Base-by-base conservation (phyloP, 2,329 filamentous ascomycete genomes). In the Tympanopsis confertula region DNA sequence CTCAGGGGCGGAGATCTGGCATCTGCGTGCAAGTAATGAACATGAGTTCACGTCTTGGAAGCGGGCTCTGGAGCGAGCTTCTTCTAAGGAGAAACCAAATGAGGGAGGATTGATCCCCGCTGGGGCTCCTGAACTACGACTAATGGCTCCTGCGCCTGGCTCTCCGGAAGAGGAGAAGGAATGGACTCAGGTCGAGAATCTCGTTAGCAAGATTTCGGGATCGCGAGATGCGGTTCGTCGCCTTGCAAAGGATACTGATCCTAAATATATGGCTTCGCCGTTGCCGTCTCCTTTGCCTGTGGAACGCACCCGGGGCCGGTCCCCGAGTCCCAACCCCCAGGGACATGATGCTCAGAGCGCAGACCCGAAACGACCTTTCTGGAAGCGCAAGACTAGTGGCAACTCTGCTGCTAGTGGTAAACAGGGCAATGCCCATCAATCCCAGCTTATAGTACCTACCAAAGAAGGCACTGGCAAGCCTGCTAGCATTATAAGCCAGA, bases 1-100 rank as follows among this genome's bases (percentile, higher is more conserved):
- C 55, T 96, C 91, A 0, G 91, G 91, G 1, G 88, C 91, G 2
- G 91, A 98, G 58, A 78, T 98, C 19, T 98, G 91, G 91, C 91
- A 96, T 61, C 66, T 98, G 20, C 81, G 80, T 50, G 86, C 91
- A 3, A 75, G 73, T 36, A 94, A 85, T 48, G 74, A 77, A 36
- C 82, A 82, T 45, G 89, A 96, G 44, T 98, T 95, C 53, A 71
- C 75, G 35, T 81, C 83, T 14, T 98, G 91, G 91, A 86, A 82
- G 35, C 71, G 73, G 35, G 89, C 88, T 1, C 64, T 98, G 37
- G 87, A 95, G 57, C 80, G 74, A 45, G 88, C 89, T 17, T 33
- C 30, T 7, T 17, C 7, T 18, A 33, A 33, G 15, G n/a, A n/a
- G n/a, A 18, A 10, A 33, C 20, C 70, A 77, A 46, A 46, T 54